Evolutionary conservation across 345 rosid species (phyloP).

Genomic region (Corchorus olitorius): DNA sequence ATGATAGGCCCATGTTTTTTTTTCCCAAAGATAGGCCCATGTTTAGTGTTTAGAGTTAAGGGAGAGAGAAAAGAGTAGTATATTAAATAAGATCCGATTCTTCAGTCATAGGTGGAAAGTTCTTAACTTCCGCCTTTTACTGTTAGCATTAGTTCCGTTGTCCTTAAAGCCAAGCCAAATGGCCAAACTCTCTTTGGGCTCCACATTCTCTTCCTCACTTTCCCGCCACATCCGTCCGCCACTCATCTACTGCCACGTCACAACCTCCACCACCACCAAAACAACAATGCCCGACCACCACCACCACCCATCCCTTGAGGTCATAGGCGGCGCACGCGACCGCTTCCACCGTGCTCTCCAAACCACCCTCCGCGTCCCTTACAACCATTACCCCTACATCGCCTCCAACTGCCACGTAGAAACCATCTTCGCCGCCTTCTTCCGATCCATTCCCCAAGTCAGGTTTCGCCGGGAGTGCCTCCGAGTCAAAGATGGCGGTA

Average conservation of each 20-base stretch:
- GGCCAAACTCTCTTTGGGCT: conserved; percentile 13
- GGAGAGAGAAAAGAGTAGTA: no score
- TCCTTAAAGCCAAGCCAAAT: background rate
- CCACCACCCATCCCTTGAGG: conserved; percentile 53
- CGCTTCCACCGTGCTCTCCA: conserved; percentile 43
- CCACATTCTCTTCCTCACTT: conserved; percentile 15
- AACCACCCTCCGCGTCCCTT: conserved; percentile 43
- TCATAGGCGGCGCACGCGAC: conserved; percentile 54
- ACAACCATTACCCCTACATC: conserved; percentile 43
- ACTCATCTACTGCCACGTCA: conserved; percentile 29
- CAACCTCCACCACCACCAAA: conserved; percentile 9
- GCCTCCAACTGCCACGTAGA: conserved; percentile 61
- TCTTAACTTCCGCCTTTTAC: background rate
- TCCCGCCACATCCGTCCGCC: conserved; percentile 15
- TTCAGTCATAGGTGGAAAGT: background rate
- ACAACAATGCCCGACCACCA: conserved; percentile 33
- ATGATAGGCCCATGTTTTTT: no score
- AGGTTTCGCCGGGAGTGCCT: conserved; percentile 56
- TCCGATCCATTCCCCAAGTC: conserved; percentile 44
- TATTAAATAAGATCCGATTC: background rate
- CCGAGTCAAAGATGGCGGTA: conserved; percentile 51
- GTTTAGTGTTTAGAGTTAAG: no score
- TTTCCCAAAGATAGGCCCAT: no score
- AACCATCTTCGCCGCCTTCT: conserved; percentile 65
- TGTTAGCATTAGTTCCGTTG: background rate